A percentile compares a stretch with the other conserved stretches of the same genome.
Conservation (phyloP, 1,139 yeast species). For the Pichia sp. region DNA sequence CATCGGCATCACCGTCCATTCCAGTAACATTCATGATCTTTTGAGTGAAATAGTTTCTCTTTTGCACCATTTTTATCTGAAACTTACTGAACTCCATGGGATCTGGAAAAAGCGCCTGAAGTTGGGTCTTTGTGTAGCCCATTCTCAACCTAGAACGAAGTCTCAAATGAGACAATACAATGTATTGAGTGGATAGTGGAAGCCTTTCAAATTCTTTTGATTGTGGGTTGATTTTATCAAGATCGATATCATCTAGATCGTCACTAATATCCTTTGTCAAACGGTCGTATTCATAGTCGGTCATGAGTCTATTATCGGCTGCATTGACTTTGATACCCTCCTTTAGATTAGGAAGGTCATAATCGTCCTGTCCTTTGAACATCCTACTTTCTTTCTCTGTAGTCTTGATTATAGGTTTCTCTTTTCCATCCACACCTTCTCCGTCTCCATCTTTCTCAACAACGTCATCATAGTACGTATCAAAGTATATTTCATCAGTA, state of each 20-base stretch:
- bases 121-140: constrained; percentile 88
- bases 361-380: constrained; percentile 59
- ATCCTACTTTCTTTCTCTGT: constrained; percentile 17
- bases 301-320: constrained; percentile 65
- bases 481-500: constrained; percentile 13
- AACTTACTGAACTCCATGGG: constrained; percentile 87
- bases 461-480: constrained; percentile 27
- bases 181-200: constrained; percentile 82
- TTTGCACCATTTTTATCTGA: constrained; percentile 89
- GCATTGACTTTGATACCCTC: constrained; percentile 36
- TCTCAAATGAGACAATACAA: constrained; percentile 75
- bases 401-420: neutral
- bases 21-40: constrained; percentile 80
- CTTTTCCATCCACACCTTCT: neutral
- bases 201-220: constrained; percentile 56
- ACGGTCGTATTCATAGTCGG: constrained; percentile 64
- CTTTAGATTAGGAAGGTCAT: constrained; percentile 62
- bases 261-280: constrained; percentile 55
- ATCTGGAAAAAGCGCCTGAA: constrained; percentile 72
- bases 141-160: constrained; percentile 82
- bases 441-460: constrained; percentile 17
- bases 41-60: constrained; percentile 86
- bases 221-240: constrained; percentile 62
- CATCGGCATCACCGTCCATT: constrained; percentile 51
- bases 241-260: constrained; percentile 63